Evolutionary conservation across 345 rosid species (phyloP).

Genomic region (Abelmoschus esculentus): DNA sequence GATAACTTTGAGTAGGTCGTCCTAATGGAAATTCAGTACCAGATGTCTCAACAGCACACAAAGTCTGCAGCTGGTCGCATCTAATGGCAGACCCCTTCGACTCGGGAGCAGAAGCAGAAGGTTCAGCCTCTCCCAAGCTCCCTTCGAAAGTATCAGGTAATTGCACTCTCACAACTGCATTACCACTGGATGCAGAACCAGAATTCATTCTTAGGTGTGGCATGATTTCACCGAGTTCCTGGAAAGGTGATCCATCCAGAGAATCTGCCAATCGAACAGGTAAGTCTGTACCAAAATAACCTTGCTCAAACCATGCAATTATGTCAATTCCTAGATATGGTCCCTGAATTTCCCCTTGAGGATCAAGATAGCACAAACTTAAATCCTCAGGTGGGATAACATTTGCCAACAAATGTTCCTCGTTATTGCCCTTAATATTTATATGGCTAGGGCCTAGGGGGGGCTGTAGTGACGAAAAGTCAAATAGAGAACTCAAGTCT

Average conservation of each 20-base stretch:
- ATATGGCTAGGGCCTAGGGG: constrained; percentile 10
- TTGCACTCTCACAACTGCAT: constrained; percentile 1
- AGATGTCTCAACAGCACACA: constrained; percentile 16
- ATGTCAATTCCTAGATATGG: constrained; percentile 80
- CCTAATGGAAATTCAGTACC: constrained; percentile 11
- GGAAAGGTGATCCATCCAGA: constrained; percentile 65
- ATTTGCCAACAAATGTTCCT: constrained; percentile 7
- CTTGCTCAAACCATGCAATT: constrained; percentile 83
- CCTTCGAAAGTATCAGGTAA: constrained; percentile 16
- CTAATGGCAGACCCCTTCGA: constrained; percentile 10
- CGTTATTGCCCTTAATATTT: constrained; percentile 15
- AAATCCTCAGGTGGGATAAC: constrained; percentile 42
- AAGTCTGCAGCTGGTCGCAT: constrained; percentile 17
- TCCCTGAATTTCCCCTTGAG: constrained; percentile 78
- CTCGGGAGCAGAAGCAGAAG: constrained; percentile 13
- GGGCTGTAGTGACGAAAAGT: constrained; percentile 25
- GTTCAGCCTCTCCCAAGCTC: neutral
- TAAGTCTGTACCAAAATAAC: constrained; percentile 80
- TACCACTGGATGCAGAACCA: constrained; percentile 1
- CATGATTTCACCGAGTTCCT: constrained; percentile 55
- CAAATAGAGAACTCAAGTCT: constrained; percentile 41
- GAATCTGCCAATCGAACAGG: constrained; percentile 68
- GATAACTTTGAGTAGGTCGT: constrained; percentile 11
- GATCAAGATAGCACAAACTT: constrained; percentile 71
- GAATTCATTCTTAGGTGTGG: constrained; percentile 38